Evolutionary conservation across 768 basidiomycete species (phyloP), one percentile per base, ranked within the genome.

Genomic region (Mycena pura): DNA sequence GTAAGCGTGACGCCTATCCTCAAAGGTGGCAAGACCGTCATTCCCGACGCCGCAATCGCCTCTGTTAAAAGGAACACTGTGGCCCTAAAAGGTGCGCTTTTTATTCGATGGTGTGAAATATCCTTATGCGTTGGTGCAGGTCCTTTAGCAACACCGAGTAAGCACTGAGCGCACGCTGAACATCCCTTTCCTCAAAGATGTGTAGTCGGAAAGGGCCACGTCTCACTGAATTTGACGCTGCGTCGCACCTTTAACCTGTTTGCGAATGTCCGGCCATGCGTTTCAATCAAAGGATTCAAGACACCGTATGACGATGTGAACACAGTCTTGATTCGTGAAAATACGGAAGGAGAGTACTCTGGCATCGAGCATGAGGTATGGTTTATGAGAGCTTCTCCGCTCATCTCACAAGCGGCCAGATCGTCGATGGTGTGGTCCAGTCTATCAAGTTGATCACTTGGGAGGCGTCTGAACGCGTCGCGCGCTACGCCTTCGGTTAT

Each of bases 391-490:
- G 43, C 53, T n/a, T 97, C 29, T 41, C 11, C 2, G 31, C 28
- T 8, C 22, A 10, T 11, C 60, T 57, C 40, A 54, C 13, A 21
- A 8, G 32, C 7, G 5, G 5, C n/a, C 15, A 66, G 64, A 66
- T 66, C 57, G 89, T 99, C 65, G 94, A 97, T 62, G 97, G 97
- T 64, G 97, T 99, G 56, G 97, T 99, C 38, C 97, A 99, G 78
- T 97, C 95, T 43, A 99, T 99, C 84, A 99, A 99, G 78, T 87
- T 99, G 54, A 99, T 99, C 73, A 99, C 97, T 32, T 96, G 95
- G 90, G 92, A 98, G 49, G 97, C 97, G 13, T 99, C 97, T 5
- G 95, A 98, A 76, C 94, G 97, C 52, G 97, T 99, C 58, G 97
- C 97, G 43, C 90, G 95, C 44, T 99, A 99, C 73, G 97, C 97